These are phyloP conservation scores for Coemansia sp. DNA, from an alignment of 192 early-diverging fungal species.

Conservation along the genomic window DNA sequence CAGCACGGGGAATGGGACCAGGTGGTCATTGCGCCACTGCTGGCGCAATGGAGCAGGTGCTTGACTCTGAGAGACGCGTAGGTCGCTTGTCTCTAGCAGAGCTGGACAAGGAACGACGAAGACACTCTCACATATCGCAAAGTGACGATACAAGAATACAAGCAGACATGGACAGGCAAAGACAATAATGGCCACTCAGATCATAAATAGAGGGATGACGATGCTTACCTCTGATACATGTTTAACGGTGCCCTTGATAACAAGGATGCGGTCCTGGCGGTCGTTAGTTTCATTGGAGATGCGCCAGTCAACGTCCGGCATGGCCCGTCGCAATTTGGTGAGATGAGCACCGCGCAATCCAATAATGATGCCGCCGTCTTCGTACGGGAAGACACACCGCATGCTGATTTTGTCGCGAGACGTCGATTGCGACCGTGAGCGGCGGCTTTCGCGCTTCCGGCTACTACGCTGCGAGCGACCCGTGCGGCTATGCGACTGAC, in stretches of 20 bases:
- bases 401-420: constrained; percentile 46
- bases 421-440: constrained; percentile 13
- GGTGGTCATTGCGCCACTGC: neutral
- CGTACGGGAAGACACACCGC: constrained; percentile 53
- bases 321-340: constrained; percentile 41
- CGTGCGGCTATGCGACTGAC: constrained; percentile 23
- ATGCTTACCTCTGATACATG: constrained; percentile 44
- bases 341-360: constrained; percentile 51
- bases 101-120: neutral
- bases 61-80: neutral
- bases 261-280: constrained; percentile 50
- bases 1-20: neutral
- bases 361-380: constrained; percentile 56
- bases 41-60: neutral
- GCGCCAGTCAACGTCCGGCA: constrained; percentile 45
- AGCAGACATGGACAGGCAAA: neutral
- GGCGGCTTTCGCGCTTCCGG: constrained; percentile 1
- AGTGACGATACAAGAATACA: neutral
- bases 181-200: neutral
- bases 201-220: neutral
- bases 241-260: constrained; percentile 39
- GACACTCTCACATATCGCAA: neutral
- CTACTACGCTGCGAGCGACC: constrained; percentile 6
- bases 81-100: neutral
- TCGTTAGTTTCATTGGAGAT: constrained; percentile 56